Base-by-base conservation (phyloP, 2,329 filamentous ascomycete genomes). In the Colletotrichum eleusines region DNA sequence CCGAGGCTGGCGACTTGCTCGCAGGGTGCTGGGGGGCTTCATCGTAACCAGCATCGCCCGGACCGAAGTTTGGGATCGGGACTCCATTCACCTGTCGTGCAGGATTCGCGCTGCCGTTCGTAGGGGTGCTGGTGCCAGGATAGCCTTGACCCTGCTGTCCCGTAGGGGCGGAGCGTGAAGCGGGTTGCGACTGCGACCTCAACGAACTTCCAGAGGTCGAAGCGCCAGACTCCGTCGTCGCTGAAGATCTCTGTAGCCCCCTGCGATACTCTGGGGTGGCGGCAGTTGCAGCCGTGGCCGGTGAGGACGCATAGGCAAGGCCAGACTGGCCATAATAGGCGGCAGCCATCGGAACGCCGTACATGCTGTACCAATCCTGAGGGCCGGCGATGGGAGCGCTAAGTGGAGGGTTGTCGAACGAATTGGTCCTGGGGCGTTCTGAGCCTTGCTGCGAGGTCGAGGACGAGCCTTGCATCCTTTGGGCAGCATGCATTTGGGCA, bases 181-280 rank as follows among this genome's bases (percentile, higher is more conserved):
- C 89, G 31, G 89, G 89, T 76, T 91, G 89, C n/a, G 89, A 91
- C 76, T 91, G 89, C 33, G 89, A 91, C 73, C 89, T 85, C 72
- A 90, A 78, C n/a, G 88, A 82, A 74, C 88, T 87, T 66, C 83
- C 87, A 33, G 87, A 83, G 62, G 84, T 79, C 46, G 82, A 79
- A 23, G 81, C 76, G 12, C 83, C 83, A 18, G 84, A 78, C 44
- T 90, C 88, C 31, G 83, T 86, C 20, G 84, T 81, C 31, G 82
- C 79, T 12, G 82, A 81, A 1, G 87, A 86, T 75, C 89, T 83
- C 73, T 91, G 88, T 64, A 89, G 79, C 57, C 87, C 85, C 62
- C 89, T 84, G 73, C 89, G 84, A 74, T 86, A 87, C 71, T 91
- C 89, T 38, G 87, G 81, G 9, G 78, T 77, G 9, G 79, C 77